Base-by-base conservation (phyloP, 345 rosid species). In the Citrus medica region DNA sequence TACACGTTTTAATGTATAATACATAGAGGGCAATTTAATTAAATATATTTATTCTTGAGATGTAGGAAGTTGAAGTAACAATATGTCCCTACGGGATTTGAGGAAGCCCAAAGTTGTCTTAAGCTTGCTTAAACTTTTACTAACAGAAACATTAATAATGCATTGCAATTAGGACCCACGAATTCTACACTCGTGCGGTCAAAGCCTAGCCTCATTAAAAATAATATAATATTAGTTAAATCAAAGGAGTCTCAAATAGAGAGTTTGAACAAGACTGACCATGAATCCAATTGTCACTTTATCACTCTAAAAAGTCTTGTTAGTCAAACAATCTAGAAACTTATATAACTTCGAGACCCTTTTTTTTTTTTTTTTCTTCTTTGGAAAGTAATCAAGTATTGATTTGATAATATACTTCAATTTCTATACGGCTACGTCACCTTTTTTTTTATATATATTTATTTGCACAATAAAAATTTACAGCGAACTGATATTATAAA, bases 171-270 rank as follows among this genome's bases (percentile, higher is more conserved):
- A 67, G 68, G 67, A 74, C 83, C 83, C 81, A 71, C 74, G 1
- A 35, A 75, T 76, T 73, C 67, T 72, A 63, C 90, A 83, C 84
- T 84, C 91, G 90, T 88, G 92, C 88, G 89, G 96, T 83, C 91
- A 87, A 78, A 76, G 69, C 70, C 81, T 67, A 51, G 55, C 71
- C 61, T 51, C 55, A 28, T 65, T 35, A 3, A 28, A 59, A 13
- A 1, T 75, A 56, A 51, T 53, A 27, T 64, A 55, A 27, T 64
- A 55, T 66, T 38, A 56, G 24, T 64, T 70, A n/a, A 58, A 63
- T 9, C 25, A 53, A 56, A 64, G 60, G 67, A 74, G 81, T 74
- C 89, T 76, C 5, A 82, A 63, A 71, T 25, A 72, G 38, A 25
- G 67, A 48, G 71, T 76, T 79, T 73, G 71, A 81, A 80, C 82